A percentile compares a stretch with the other conserved stretches of the same genome.
Conservation (phyloP, 495 filamentous ascomycete species). For the Xylaria cubensis region DNA sequence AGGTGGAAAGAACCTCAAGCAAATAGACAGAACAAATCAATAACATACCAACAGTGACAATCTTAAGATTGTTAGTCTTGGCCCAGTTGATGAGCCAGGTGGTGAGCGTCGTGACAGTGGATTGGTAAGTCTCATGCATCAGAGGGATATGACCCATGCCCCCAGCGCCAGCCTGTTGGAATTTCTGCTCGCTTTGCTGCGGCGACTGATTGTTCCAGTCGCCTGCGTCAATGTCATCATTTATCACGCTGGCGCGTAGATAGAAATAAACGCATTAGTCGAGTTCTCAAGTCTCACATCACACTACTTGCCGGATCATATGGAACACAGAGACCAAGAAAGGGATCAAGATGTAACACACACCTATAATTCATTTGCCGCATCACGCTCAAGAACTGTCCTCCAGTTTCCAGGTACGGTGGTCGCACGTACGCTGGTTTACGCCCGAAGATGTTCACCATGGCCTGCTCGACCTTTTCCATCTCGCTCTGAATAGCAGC, state of each 20-base stretch:
- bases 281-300: neutral
- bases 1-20: neutral
- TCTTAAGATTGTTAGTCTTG: constrained; percentile 54
- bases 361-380: constrained; percentile 51
- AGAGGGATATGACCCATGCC: constrained; percentile 61
- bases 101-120: constrained; percentile 55
- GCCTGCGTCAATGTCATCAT: constrained; percentile 58
- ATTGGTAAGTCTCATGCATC: constrained; percentile 61
- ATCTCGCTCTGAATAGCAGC: constrained; percentile 54
- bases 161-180: constrained; percentile 51
- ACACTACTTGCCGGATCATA: neutral
- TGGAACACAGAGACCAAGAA: neutral
- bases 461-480: constrained; percentile 56
- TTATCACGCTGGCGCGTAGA: constrained; percentile 50
- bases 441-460: constrained; percentile 59
- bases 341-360: neutral
- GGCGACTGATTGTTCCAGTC: constrained; percentile 61
- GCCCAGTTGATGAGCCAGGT: constrained; percentile 63
- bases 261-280: neutral
- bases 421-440: constrained; percentile 63
- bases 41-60: constrained; percentile 59
- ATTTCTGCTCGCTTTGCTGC: constrained; percentile 49
- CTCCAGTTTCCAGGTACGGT: constrained; percentile 58
- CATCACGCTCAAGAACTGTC: constrained; percentile 51
- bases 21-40: neutral